A percentile compares a stretch with the other conserved stretches of the same genome.
Evolutionary conservation across 169 alveolate genomes (phyloP).

Genomic region (Eimeria zaria): DNA sequence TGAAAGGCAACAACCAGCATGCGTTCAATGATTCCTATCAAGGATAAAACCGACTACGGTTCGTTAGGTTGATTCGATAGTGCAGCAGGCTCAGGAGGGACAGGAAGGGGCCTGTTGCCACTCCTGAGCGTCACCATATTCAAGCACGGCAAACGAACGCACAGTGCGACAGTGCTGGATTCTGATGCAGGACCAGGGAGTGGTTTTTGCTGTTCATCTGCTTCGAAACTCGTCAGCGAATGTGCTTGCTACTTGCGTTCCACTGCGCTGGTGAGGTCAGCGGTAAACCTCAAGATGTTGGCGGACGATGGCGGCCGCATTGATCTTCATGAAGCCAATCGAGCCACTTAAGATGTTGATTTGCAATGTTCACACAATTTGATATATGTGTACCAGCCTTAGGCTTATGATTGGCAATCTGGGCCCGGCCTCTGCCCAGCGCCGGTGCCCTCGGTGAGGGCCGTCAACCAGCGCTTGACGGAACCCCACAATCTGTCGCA

Average conservation of each 20-base stretch:
- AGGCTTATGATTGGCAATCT: too few relatives aligned
- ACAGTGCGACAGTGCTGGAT: background rate
- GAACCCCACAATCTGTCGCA: too few relatives aligned
- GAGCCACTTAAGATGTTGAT: too few relatives aligned
- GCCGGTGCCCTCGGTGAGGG: too few relatives aligned
- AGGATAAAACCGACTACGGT: background rate
- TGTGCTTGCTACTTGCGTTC: background rate
- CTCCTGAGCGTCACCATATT: background rate
- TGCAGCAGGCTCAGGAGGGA: slow-evolving; percentile 5
- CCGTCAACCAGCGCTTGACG: too few relatives aligned
- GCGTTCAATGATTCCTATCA: background rate
- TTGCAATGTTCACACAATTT: too few relatives aligned
- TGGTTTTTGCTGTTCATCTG: background rate
- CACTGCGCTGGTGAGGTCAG: too few relatives aligned
- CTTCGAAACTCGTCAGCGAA: background rate
- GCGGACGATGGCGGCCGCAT: background rate
- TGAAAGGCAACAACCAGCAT: too few relatives aligned
- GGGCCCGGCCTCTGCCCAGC: too few relatives aligned
- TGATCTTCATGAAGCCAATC: too few relatives aligned
- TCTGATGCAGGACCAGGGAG: background rate
- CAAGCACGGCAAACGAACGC: background rate
- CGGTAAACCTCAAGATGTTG: background rate
- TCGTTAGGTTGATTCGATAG: background rate
- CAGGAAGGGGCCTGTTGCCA: too few relatives aligned
- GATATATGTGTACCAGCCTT: too few relatives aligned